Base-by-base conservation (phyloP, 2,329 filamentous ascomycete genomes). In the Amauroascus verrucosus region DNA sequence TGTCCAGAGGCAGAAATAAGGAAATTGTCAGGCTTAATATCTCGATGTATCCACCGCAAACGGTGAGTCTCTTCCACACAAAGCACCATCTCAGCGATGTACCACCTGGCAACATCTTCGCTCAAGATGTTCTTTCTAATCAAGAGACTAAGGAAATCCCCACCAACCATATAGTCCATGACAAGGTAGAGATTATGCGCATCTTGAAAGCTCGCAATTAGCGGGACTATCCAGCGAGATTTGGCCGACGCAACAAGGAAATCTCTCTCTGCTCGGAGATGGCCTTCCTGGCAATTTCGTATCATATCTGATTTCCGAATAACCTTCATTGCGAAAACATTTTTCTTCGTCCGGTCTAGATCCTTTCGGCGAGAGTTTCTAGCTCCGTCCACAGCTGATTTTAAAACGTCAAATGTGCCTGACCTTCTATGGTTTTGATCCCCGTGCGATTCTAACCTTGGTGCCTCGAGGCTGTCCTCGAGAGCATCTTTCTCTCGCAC, bases 161-260 rank as follows among this genome's bases (percentile, higher is more conserved):
- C 91, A 0, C 91, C 93, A 1, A 94, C 85, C 88, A 96, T 96
- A 65, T 95, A 98, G 56, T 97, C 90, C 89, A 97, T 96, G 50
- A 96, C 86, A 5, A 98, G 80, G 63, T 97, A 97, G 5, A 98
- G 76, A 61, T 87, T 88, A 40, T 80, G 78, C 33, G 79, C 74
- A 65, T 97, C 93, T 67, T 97, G 88, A 59, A 97, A 97, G 63
- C 88, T 93, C 48, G 87, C 78, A 48, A 95, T 79, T 33, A 98
- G 74, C 0, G 90, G 87, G 1, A 97, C 87, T 45, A 95, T 83
- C 91, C 90, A 97, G 56, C 79, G 79, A 4, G 88, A 94, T n/a
- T 83, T 86, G 65, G 93, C 86, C 1, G 89, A 90, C 5, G 85
- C 82, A 24, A 95, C 88, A 6, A 98, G 77, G 59, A 97, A 94